These are phyloP conservation scores for Amanita exitialis DNA, from an alignment of 768 basidiomycete genomes.

Conservation along the genomic window DNA sequence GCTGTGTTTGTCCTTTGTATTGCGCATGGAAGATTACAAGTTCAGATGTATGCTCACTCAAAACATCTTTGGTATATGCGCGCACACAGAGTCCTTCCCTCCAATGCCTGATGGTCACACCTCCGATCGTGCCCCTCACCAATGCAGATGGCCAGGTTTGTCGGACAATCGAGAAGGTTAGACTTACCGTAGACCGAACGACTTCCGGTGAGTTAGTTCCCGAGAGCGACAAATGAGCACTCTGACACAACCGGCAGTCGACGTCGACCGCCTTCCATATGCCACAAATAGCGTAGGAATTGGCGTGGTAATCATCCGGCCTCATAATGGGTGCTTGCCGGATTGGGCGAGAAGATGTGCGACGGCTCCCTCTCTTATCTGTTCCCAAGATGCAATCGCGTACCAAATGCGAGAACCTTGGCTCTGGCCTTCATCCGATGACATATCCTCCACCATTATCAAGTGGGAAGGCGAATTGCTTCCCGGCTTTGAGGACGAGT, in stretches of 20 bases:
- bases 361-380: neutral
- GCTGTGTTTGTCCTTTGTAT: neutral
- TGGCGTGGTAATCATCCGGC: neutral
- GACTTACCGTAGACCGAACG: neutral
- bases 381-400: neutral
- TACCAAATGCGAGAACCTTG: neutral
- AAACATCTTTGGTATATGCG: neutral
- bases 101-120: slow-evolving; percentile 1
- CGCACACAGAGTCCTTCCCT: neutral
- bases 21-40: neutral
- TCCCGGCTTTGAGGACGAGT: neutral
- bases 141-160: neutral
- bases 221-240: no score
- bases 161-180: neutral
- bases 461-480: neutral
- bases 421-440: neutral
- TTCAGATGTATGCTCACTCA: neutral
- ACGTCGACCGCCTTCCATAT: neutral
- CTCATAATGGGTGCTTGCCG: neutral
- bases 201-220: neutral
- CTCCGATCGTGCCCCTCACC: neutral
- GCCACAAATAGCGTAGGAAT: neutral
- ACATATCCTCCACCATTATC: neutral
- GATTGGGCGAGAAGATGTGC: neutral
- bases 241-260: no score